Evolutionary conservation across 78 protist species (phyloP), one percentile per base, ranked within the genome.

Genomic region (Blattamonas nauphoetae): DNA sequence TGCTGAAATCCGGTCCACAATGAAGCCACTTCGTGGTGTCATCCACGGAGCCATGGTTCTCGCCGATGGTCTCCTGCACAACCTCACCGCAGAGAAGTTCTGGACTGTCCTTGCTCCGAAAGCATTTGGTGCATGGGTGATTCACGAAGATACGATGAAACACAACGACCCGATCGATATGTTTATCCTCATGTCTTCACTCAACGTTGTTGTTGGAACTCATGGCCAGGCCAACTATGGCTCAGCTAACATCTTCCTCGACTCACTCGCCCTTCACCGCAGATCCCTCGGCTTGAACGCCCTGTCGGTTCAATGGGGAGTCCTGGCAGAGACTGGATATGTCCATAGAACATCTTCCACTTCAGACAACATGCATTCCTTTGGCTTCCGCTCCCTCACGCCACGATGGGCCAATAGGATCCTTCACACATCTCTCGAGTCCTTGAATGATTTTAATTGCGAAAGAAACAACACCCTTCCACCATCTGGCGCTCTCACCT

Each of bases 211-310:
- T 1, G 38, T 91, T 32, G 95, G 95, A 2, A 86, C 89, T 44
- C 34, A 43, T 5, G 95, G 92, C 11, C 95, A 90, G 82, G 4
- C 90, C 0, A 89, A 88, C 85, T 93, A 93, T 83, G 88, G 91
- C 2, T 41, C 89, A 42, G 92, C 93, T 78, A 93, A 93, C 88
- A 84, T 90, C 41, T 91, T 90, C 79, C 94, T 92, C 63, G 95
- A 93, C 78, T 87, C 90, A 6, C 71, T 91, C 29, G 81, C 91
- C 33, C 45, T 4, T 45, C 34, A 38, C 5, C 88, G 94, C 42
- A 0, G 36, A 21, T n/a, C n/a, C n/a, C n/a, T n/a, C n/a, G 83
- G 83, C 33, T 11, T 79, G 83, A 4, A 4, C 33, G 33, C 45
- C 83, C 33, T 79, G 45, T 6, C 83, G 33, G 11, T 79, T 6